Base-by-base conservation (phyloP, 2,329 filamentous ascomycete genomes). In the Scedosporium aurantiacum region DNA sequence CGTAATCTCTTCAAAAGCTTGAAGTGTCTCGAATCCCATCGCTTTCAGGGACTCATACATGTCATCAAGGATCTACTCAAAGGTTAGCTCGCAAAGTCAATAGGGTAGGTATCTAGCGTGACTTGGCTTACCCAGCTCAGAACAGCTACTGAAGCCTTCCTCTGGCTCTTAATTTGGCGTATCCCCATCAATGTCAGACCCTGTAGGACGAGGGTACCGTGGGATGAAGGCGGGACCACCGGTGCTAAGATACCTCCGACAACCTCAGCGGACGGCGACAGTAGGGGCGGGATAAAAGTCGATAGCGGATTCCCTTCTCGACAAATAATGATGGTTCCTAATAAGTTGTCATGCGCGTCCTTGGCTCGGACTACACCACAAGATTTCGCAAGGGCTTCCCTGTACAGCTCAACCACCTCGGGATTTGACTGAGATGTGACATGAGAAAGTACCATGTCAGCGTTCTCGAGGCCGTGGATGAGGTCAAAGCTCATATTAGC, bases 291-390 rank as follows among this genome's bases (percentile, higher is more conserved):
- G 58, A 94, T 81, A 67, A 85, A 87, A 28, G 84, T 84, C 5
- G 86, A 83, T 56, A 95, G 75, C 12, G 79, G 77, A 61, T 88
- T 90, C 54, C 83, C 82, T 57, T 83, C 83, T 65, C 86, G 87
- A 74, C 89, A 92, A 47, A 95, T 83, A 64, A 95, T 86, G 14
- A 95, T 85, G 1, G 87, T 92, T 1, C 90, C 91, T 5, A 95
- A 73, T 21, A 96, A 74, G 62, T 87, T 87, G 57, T 83, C 81
- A 0, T 82, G 79, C 37, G 82, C 79, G 61, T 85, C 79, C 73
- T 91, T 94, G 23, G 91, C 91, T 32, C 91, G 83, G 62, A 96
- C 91, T 63, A 96, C 89, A 43, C 89, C 90, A 67, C 89, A 93
- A 14, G 82, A 82, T 66, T 91, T 88, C 8, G 83, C 79, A 1